Evolutionary conservation across 176 grass and related monocot species (phyloP).

Genomic region (Zoysia japonica): DNA sequence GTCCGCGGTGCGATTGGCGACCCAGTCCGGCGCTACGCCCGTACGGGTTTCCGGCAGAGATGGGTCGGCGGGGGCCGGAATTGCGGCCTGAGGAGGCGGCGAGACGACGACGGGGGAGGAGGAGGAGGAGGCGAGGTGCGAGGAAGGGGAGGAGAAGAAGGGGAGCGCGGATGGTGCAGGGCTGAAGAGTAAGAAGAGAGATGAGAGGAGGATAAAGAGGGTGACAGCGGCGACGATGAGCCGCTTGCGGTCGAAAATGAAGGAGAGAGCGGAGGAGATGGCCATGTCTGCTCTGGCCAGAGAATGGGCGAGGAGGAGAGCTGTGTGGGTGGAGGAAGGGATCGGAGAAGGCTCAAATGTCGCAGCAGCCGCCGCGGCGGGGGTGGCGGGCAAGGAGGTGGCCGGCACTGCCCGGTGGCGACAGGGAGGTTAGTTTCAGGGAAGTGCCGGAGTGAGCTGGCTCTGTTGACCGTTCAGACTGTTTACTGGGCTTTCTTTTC

Average conservation of each 20-base stretch:
- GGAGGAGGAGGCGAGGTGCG: slow-evolving; percentile 21
- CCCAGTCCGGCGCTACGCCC: background rate
- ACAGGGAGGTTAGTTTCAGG: slow-evolving; percentile 8
- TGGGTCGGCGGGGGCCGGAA: slow-evolving; percentile 21
- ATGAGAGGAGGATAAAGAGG: slow-evolving; percentile 49
- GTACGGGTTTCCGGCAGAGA: background rate
- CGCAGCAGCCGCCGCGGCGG: slow-evolving; percentile 28
- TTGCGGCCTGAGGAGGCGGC: background rate
- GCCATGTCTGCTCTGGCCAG: slow-evolving; percentile 34
- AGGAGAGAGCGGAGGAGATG: slow-evolving; percentile 47
- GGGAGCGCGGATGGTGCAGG: slow-evolving; percentile 28
- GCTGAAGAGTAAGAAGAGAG: slow-evolving; percentile 49
- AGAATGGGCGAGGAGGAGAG: background rate
- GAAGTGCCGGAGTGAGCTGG: background rate
- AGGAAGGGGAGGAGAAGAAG: slow-evolving; percentile 38
- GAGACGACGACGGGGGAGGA: slow-evolving; percentile 3
- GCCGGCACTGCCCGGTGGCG: background rate
- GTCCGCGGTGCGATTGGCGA: background rate
- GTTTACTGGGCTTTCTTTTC: background rate
- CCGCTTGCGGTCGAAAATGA: slow-evolving; percentile 57
- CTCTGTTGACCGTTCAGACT: background rate
- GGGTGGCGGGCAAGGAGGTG: background rate
- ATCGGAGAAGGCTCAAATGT: background rate
- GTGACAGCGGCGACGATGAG: slow-evolving; percentile 39
- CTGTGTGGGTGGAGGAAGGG: background rate